phyloP scores from a whole-genome alignment of 495 filamentous ascomycete genomes.

The Evansstolkia leycettana region DNA sequence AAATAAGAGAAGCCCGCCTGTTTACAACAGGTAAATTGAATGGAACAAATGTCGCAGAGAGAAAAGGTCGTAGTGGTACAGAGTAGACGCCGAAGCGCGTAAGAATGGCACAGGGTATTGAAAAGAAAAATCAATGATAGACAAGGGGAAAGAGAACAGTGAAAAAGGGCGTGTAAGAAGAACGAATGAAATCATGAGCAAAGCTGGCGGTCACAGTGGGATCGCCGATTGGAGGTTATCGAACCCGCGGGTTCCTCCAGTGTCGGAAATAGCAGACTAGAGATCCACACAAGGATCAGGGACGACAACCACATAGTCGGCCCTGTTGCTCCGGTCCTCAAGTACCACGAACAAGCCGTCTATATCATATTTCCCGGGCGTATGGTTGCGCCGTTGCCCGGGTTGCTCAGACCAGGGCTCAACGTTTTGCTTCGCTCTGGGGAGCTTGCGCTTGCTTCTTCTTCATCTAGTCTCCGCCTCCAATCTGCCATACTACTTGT shows the following conservation, averaged over 20 bases:
- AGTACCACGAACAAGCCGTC: not conserved
- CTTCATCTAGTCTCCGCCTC: slow-evolving; percentile 61
- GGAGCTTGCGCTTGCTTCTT: slow-evolving; percentile 19
- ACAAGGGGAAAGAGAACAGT: not conserved
- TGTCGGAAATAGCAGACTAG: not conserved
- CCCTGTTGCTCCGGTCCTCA: no score
- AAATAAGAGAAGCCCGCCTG: no score
- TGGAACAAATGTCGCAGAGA: not conserved
- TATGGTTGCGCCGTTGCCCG: not conserved
- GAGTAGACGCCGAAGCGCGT: not conserved
- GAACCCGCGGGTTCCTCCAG: no score
- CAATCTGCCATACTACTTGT: slow-evolving; percentile 63
- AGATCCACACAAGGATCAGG: no score
- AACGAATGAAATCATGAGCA: not conserved
- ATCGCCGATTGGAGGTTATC: no score
- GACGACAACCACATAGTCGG: no score
- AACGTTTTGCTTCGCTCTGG: slow-evolving; percentile 18
- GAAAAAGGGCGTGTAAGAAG: slow-evolving; percentile 1
- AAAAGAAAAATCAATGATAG: not conserved
- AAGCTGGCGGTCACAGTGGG: not conserved
- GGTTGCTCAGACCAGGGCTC: slow-evolving; percentile 9
- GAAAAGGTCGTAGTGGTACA: slow-evolving; percentile 1
- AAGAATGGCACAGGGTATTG: slow-evolving; percentile 5
- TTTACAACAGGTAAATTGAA: no score
- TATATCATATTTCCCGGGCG: slow-evolving; percentile 25